phyloP scores from a whole-genome alignment of 305 asterid species.

The Solanum hybrid region DNA sequence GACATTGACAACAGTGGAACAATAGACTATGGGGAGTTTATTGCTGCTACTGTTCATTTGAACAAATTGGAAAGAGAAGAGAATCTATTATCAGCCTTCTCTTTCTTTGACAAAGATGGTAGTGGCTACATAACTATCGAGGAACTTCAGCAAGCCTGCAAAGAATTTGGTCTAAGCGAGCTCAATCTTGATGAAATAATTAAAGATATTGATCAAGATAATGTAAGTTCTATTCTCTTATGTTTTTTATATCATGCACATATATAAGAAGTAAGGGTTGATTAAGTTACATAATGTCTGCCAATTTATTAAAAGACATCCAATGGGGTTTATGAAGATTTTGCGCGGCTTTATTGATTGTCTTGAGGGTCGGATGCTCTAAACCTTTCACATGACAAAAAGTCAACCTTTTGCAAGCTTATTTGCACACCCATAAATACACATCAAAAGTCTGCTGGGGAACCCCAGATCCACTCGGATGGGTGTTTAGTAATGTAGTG shows the following conservation, averaged over 20 bases:
- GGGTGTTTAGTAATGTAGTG: neutral
- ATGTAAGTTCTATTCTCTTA: constrained; percentile 34
- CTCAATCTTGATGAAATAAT: constrained; percentile 81
- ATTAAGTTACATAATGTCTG: neutral
- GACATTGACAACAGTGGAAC: constrained; percentile 85
- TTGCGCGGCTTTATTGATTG: neutral
- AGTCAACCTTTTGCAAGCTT: neutral
- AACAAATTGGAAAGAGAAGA: constrained; percentile 87
- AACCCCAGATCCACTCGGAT: neutral
- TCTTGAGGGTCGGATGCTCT: neutral
- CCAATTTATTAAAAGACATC: neutral
- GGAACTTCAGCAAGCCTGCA: constrained; percentile 90
- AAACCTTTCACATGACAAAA: neutral
- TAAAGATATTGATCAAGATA: constrained; percentile 77
- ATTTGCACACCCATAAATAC: neutral
- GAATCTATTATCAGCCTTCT: constrained; percentile 69
- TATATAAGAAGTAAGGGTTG: neutral
- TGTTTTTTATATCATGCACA: neutral
- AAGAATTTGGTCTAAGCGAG: constrained; percentile 72
- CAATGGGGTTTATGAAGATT: neutral
- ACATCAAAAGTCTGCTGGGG: neutral
- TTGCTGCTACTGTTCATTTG: constrained; percentile 91
- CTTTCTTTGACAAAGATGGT: constrained; percentile 75
- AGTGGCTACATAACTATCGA: constrained; percentile 87
- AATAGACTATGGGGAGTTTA: constrained; percentile 87